Evolutionary conservation across 352 stramenopile genomes (phyloP).

Genomic region (Plasmopara viticola): DNA sequence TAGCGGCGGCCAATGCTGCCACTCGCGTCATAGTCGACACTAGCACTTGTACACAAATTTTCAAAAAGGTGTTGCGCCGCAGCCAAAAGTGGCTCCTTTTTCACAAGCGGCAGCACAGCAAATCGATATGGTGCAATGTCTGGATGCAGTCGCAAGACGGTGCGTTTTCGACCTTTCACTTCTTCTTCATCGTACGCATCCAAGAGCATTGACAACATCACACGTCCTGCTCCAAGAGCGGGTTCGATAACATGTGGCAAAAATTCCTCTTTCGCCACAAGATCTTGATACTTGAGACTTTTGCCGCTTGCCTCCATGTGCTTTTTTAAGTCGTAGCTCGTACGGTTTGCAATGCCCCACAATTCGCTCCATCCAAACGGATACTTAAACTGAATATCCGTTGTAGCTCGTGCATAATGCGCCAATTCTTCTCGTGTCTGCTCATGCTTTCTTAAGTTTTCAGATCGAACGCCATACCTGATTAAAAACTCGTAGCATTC

Average conservation of each 20-base stretch:
- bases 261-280: slow-evolving; percentile 78
- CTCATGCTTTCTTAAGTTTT: slow-evolving; percentile 89
- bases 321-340: slow-evolving; percentile 94
- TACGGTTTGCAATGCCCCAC: slow-evolving; percentile 94
- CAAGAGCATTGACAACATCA: slow-evolving; percentile 92
- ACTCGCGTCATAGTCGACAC: slow-evolving; percentile 89
- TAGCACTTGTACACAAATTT: slow-evolving; percentile 80
- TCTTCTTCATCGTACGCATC: slow-evolving; percentile 95
- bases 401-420: slow-evolving; percentile 95
- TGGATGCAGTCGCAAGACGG: slow-evolving; percentile 90
- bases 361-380: slow-evolving; percentile 96
- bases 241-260: slow-evolving; percentile 95
- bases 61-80: slow-evolving; percentile 89
- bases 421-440: slow-evolving; percentile 91
- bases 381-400: slow-evolving; percentile 97
- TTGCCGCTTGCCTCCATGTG: slow-evolving; percentile 92
- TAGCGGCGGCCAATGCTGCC: slow-evolving; percentile 89
- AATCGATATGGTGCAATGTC: slow-evolving; percentile 91
- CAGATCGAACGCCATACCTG: slow-evolving; percentile 81
- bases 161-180: slow-evolving; percentile 68
- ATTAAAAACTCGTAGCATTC: slow-evolving; percentile 88
- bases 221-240: slow-evolving; percentile 83
- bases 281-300: slow-evolving; percentile 69
- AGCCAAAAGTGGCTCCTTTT: slow-evolving; percentile 91
- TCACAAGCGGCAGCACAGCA: slow-evolving; percentile 91